Base-by-base conservation (phyloP, 2,329 filamentous ascomycete genomes). In the Bipolaris zeicola region DNA sequence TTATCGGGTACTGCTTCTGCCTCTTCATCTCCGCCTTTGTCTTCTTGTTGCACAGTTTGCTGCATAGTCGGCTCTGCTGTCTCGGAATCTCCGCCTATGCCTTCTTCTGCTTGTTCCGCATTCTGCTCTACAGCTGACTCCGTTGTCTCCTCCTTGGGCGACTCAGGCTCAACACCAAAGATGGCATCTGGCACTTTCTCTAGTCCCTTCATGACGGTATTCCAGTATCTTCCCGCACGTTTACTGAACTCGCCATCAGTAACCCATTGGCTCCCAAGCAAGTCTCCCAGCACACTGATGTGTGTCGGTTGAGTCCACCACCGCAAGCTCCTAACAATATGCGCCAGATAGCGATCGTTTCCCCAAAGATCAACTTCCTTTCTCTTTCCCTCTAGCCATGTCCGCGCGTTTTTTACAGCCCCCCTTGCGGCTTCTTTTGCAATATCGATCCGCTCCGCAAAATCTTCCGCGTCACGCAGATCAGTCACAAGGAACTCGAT, bases 211-310 rank as follows among this genome's bases (percentile, higher is more conserved):
- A 97, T 92, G 2, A 95, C 89, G 5, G 88, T 82, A 56, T 86
- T 82, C 94, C 94, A 97, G 78, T 89, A 97, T 37, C 94, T 81
- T 65, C 79, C 77, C 14, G 87, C 89, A 37, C 95, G 85, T 58
- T 81, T 80, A 58, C 86, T 83, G 72, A 99, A 99, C 76, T 99
- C 95, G 28, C 83, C 84, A 71, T 96, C 88, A 48, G 84, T 85
- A 59, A 99, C 90, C 95, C 95, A 99, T 76, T 99, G 95, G 69
- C 92, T 96, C 8, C 95, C 95, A 8, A 99, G 80, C 56, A 99
- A 80, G 73, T 99, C 95, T 3, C 95, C 95, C 3, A 99, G 81
- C 0, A 98, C 92, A 0, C 90, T 87, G 18, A 95, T 86, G 74
- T 99, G 95, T 0, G 91, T 96, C 7, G 95, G 95, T 14, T 81